Conservation (phyloP, 192 early-diverging fungal genomes). For the Chytriomyces sp. region DNA sequence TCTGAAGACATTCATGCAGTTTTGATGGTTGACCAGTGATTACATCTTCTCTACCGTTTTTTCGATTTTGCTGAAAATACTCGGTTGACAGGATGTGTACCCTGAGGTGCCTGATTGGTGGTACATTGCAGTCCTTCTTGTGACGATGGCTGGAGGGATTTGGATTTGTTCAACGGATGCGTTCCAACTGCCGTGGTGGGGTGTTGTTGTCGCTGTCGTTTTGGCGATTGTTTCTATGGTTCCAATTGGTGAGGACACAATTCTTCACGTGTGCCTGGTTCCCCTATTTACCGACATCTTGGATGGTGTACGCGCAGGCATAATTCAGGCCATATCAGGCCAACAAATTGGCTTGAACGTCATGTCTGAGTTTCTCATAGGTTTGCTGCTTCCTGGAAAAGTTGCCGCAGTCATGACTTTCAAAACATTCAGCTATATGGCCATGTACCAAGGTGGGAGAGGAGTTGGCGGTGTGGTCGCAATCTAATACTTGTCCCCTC, state of each 20-base stretch:
- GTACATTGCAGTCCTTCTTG: slow-evolving; percentile 51
- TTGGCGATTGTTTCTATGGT: slow-evolving; percentile 29
- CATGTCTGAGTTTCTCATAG: slow-evolving; percentile 84
- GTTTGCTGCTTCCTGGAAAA: slow-evolving; percentile 78
- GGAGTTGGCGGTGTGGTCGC: slow-evolving; percentile 55
- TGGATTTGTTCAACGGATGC: slow-evolving; percentile 53
- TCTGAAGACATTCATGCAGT: slow-evolving; percentile 30
- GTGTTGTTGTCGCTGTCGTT: slow-evolving; percentile 34
- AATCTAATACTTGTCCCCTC: slow-evolving; percentile 54
- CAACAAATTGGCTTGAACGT: slow-evolving; percentile 80
- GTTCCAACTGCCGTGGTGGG: slow-evolving; percentile 67
- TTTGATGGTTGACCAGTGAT: slow-evolving; percentile 34
- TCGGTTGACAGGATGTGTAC: slow-evolving; percentile 59
- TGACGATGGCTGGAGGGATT: slow-evolving; percentile 46
- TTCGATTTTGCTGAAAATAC: not conserved
- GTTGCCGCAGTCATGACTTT: slow-evolving; percentile 84
- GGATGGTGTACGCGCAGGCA: slow-evolving; percentile 60
- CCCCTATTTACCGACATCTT: too few species aligned
- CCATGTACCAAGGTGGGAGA: slow-evolving; percentile 73
- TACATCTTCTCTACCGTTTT: slow-evolving; percentile 35
- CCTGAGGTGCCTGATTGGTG: slow-evolving; percentile 60
- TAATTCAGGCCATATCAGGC: slow-evolving; percentile 81
- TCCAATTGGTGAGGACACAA: too few species aligned
- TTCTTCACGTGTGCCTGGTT: too few species aligned
- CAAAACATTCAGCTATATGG: slow-evolving; percentile 84